Base-by-base conservation (phyloP, 176 grass and related monocot genomes). In the Carex parvula region DNA sequence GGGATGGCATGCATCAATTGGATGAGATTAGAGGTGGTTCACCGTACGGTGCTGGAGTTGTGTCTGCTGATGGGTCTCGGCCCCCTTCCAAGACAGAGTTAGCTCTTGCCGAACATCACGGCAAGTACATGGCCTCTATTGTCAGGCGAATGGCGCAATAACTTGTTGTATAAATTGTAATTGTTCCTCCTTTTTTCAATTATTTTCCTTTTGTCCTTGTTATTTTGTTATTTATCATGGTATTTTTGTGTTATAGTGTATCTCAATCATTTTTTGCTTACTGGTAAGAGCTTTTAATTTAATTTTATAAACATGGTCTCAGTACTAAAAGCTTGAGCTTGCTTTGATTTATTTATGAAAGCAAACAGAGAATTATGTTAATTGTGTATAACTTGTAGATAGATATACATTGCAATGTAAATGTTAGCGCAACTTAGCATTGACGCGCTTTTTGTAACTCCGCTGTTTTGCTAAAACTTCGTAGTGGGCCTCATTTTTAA, bases 121-220 rank as follows among this genome's bases (percentile, higher is more conserved):
- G 81, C 84, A 92, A 89, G 75, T 92, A 92, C 86, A 92, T 92
- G 90, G 90, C 90, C 59, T 81, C 90, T 48, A 73, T 92, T 18
- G 81, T 92, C 81, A 89, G 85, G 69, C 83, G 60, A 55, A 79
- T 92, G 87, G 87, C 58, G 53, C 84, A 75, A 60, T 81, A 71
- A 24, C 33, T 15, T 72, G 2, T 9, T 64, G 80, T 83, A 52
- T 69, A 69, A 83, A 68, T 55, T 83, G 33, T 54, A 68, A 52
- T 83, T 81, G 10, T 48, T 21, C 41, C 16, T 35, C 2, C 0
- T 8, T 1, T 20, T 24, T 48, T 57, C 24, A 21, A 5, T 21
- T 44, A 18, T 13, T 63, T 79, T 81, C 17, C 21, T 61, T 37
- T 53, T 76, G 5, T 37, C n/a, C 21, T 81, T 64, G 17, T 81